Conservation (phyloP, 106 monocot genomes). For the Ottelia alismoides region DNA sequence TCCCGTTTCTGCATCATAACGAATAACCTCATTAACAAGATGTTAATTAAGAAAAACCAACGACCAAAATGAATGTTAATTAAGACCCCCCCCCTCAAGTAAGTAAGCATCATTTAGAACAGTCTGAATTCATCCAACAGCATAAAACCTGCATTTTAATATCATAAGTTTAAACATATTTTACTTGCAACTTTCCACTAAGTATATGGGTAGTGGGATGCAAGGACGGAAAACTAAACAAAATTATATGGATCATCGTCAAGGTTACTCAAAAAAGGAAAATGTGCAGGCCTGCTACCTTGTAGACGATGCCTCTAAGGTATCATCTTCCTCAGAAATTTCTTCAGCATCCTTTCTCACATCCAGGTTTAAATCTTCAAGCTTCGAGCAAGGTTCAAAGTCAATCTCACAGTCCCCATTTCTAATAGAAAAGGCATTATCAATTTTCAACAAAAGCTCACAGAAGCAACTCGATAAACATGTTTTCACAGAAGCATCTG, state of each 20-base stretch:
- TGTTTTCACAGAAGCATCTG: no score
- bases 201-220: background rate
- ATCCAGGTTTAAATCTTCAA: conserved; percentile 44
- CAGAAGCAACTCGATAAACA: no score
- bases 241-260: no score
- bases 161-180: background rate
- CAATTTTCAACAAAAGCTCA: no score
- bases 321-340: conserved; percentile 22
- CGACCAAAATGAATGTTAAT: background rate
- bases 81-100: background rate
- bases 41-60: background rate
- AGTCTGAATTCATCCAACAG: background rate
- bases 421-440: conserved; percentile 23
- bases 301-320: conserved; percentile 28
- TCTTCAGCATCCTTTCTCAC: conserved; percentile 21
- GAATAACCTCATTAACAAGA: no score
- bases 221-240: no score
- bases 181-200: background rate
- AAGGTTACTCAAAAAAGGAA: background rate
- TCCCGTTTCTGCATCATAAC: conserved; percentile 40
- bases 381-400: conserved; percentile 42
- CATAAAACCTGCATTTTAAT: background rate
- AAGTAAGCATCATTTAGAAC: background rate
- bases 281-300: conserved; percentile 19
- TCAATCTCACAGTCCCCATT: conserved; percentile 28